These are phyloP conservation scores for Domatiomyces globalis DNA, from an alignment of 2,329 filamentous ascomycete species.

Conservation along the genomic window DNA sequence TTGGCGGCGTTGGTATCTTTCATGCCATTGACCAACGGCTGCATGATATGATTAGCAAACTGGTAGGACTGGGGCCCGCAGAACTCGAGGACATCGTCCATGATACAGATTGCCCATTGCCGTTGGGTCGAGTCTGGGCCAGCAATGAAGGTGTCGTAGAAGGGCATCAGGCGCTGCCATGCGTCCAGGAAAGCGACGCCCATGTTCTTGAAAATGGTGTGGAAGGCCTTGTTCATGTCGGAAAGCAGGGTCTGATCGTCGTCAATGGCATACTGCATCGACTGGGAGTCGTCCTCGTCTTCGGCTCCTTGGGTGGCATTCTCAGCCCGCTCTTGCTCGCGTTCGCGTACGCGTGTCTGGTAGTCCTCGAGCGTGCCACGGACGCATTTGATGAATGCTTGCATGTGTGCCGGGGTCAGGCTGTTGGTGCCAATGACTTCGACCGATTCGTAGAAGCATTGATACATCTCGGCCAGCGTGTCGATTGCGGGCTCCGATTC, in stretches of 20 bases:
- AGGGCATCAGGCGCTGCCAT: conserved; percentile 74
- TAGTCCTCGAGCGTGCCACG: conserved; percentile 83
- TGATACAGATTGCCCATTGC: conserved; percentile 98
- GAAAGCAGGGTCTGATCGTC: conserved; percentile 93
- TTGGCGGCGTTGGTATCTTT: conserved; percentile 77
- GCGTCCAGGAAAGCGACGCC: conserved; percentile 67
- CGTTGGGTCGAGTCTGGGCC: conserved; percentile 68
- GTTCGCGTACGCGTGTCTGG: conserved; percentile 67
- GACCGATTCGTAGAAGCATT: conserved; percentile 97
- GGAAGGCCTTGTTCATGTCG: conserved; percentile 99
- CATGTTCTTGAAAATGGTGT: conserved; percentile 97
- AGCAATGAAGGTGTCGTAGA: conserved; percentile 72
- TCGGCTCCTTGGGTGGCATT: conserved; percentile 79
- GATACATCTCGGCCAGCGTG: conserved; percentile 95
- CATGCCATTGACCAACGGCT: conserved; percentile 76
- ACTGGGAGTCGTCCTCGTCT: conserved; percentile 77
- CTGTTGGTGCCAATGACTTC: conserved; percentile 83
- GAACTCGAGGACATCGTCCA: conserved; percentile 96
- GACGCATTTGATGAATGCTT: conserved; percentile 72
- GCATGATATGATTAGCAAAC: conserved; percentile 73
- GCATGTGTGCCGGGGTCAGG: conserved; percentile 65
- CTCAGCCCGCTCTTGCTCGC: conserved; percentile 70
- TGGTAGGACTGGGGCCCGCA: conserved; percentile 78
- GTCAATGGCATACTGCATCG: conserved; percentile 79
- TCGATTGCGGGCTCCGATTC: conserved; percentile 91